phyloP scores from a whole-genome alignment of 2,329 filamentous ascomycete genomes.

The Alternaria sp. region DNA sequence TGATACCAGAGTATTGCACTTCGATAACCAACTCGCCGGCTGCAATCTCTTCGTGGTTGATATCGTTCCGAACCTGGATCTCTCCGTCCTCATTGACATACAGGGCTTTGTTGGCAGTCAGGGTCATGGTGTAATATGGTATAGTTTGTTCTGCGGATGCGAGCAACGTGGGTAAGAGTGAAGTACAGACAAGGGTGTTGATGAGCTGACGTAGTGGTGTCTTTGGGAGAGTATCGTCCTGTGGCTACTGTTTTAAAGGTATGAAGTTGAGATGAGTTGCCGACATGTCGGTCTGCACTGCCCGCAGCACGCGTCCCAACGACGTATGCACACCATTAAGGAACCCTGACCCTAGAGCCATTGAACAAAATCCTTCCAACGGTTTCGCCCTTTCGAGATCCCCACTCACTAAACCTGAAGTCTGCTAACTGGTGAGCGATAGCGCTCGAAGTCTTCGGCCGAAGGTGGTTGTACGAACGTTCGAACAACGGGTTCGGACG shows the following conservation, averaged over 20 bases:
- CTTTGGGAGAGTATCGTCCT: neutral
- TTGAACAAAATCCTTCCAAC: neutral
- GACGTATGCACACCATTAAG: neutral
- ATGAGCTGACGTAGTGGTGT: neutral
- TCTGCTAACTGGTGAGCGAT: neutral
- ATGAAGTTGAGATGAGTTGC: neutral
- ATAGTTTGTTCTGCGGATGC: neutral
- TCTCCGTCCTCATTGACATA: neutral
- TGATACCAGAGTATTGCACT: constrained; percentile 8
- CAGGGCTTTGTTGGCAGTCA: neutral
- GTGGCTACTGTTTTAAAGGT: neutral
- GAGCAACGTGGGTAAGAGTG: neutral
- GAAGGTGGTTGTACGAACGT: neutral
- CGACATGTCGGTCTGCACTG: neutral
- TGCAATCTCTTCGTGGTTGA: neutral
- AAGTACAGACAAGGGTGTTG: neutral
- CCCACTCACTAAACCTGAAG: neutral
- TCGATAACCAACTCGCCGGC: neutral
- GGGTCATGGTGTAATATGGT: neutral
- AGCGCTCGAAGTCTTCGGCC: neutral
- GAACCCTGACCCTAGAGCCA: neutral
- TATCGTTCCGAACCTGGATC: neutral
- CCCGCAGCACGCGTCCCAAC: neutral
- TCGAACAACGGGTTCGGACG: neutral
- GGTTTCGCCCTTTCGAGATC: too few species aligned